A percentile compares a stretch with the other conserved stretches of the same genome.
These are phyloP conservation scores for Fusarium sambucinum DNA, from an alignment of 2,329 filamentous ascomycete genomes.

Conservation along the genomic window DNA sequence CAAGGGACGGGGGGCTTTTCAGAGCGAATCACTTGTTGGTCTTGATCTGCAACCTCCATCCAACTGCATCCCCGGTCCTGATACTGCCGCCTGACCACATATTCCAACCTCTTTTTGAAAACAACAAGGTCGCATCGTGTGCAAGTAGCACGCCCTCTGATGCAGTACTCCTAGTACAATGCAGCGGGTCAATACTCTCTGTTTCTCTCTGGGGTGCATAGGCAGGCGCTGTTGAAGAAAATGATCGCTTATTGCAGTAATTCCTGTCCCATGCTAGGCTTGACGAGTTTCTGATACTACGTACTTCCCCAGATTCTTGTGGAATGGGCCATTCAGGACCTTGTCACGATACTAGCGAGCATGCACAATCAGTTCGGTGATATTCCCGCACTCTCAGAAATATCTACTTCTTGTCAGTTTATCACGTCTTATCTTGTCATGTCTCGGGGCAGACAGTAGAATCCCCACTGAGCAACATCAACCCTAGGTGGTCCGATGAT, in stretches of 20 bases:
- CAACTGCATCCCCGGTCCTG: conserved; percentile 35
- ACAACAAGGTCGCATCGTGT: conserved; percentile 30
- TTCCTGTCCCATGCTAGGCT: conserved; percentile 13
- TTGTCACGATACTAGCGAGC: conserved; percentile 7
- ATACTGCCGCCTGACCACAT: conserved; percentile 47
- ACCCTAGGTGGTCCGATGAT: conserved; percentile 6
- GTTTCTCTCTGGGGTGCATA: conserved; percentile 33
- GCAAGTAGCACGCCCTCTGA: conserved; percentile 14
- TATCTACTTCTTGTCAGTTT: not conserved
- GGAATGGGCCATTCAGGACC: conserved; percentile 9
- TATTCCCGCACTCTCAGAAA: conserved; percentile 5
- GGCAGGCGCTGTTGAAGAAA: conserved; percentile 3
- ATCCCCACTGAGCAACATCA: conserved; percentile 7
- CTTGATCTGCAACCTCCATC: conserved; percentile 38
- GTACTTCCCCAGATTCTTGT: conserved; percentile 28
- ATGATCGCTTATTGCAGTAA: conserved; percentile 12
- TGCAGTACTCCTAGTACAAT: not conserved
- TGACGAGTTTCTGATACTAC: conserved; percentile 16
- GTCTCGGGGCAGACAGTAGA: conserved; percentile 11
- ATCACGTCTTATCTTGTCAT: conserved; percentile 11
- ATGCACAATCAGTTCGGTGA: conserved; percentile 1
- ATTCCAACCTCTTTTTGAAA: conserved; percentile 42
- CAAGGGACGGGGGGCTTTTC: conserved; percentile 5
- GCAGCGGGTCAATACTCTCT: conserved; percentile 13
- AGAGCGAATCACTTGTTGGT: conserved; percentile 40